Evolutionary conservation across 306 rosid genomes (phyloP).

Genomic region (Inga oerstediana): DNA sequence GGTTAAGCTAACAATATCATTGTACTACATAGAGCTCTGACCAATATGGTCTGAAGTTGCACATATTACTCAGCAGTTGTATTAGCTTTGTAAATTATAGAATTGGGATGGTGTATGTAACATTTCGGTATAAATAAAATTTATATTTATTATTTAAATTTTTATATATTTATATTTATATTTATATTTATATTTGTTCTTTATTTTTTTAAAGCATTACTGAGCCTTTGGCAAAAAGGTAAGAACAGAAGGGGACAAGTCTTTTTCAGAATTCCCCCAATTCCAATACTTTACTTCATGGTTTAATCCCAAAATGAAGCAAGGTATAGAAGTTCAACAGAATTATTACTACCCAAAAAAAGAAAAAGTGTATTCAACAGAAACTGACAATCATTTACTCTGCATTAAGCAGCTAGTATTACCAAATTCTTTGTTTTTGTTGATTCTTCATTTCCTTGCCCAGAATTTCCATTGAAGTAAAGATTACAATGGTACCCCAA

Average conservation of each 20-base stretch:
- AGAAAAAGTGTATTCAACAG: background rate
- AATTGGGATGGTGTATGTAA: background rate
- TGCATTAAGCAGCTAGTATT: background rate
- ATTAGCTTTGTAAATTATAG: background rate
- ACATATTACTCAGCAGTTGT: background rate
- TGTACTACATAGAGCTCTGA: background rate
- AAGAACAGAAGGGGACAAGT: constrained; percentile 3
- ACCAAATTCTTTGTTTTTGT: constrained; percentile 7
- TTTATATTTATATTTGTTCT: background rate
- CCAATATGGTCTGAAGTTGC: background rate
- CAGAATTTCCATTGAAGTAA: background rate
- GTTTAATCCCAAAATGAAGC: constrained; percentile 52
- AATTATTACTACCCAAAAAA: background rate
- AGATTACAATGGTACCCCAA: background rate
- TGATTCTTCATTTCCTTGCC: constrained; percentile 1
- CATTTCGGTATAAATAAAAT: background rate
- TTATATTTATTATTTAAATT: background rate
- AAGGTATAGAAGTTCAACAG: constrained; percentile 45
- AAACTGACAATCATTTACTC: constrained; percentile 8
- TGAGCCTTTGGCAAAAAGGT: background rate
- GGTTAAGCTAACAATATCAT: background rate
- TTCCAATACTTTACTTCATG: constrained; percentile 13
- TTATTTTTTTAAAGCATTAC: background rate
- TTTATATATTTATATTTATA: background rate
- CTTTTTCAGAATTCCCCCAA: constrained; percentile 37